Evolutionary conservation across 169 alveolate species (phyloP), one percentile per base, ranked within the genome.

Genomic region (Amoebophrya sp.): DNA sequence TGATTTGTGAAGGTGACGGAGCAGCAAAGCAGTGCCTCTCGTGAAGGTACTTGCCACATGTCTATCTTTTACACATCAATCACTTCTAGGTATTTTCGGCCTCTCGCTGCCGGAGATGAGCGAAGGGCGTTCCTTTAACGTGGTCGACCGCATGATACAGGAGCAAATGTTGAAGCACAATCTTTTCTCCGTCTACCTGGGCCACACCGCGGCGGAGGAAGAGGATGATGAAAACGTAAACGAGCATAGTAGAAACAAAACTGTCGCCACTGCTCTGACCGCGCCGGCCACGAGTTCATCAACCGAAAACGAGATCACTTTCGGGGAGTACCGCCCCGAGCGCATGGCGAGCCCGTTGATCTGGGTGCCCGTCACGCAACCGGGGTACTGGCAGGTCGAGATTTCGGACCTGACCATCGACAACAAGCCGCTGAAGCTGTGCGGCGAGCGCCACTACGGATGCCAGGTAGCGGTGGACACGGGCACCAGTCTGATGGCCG

Each of bases 381-480:
- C 89, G 35, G n/a, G n/a, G n/a, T n/a, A n/a, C n/a, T n/a, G n/a
- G n/a, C 39, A 92, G 93, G 93, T 92, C 40, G 93, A 83, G 0
- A 91, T 92, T 18, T 41, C 47, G 38, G 94, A 92, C 92, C 89
- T 92, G 89, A 89, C 92, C 23, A 53, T 92, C 89, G 90, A 89
- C 94, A 92, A 89, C 77, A 89, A 14, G 40, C 89, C 77, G 77
- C 66, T 66, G 40, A 92, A 92, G 1, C 92, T 92, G 23, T 92
- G 94, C 14, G 94, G 94, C 18, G 89, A 90, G 12, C 90, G 94
- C 25, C 92, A 91, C 25, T 77, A 2, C 38, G 94, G 92, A 2
- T 90, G 94, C 89, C 94, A 92, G 94, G 94, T 90, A 77, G 94
- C 92, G 29, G 94, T 92, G 90, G 94, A 92, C 91, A 92, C 94